Conservation (phyloP, 164 flowering plant species). For the Aristolochia fimbriata region DNA sequence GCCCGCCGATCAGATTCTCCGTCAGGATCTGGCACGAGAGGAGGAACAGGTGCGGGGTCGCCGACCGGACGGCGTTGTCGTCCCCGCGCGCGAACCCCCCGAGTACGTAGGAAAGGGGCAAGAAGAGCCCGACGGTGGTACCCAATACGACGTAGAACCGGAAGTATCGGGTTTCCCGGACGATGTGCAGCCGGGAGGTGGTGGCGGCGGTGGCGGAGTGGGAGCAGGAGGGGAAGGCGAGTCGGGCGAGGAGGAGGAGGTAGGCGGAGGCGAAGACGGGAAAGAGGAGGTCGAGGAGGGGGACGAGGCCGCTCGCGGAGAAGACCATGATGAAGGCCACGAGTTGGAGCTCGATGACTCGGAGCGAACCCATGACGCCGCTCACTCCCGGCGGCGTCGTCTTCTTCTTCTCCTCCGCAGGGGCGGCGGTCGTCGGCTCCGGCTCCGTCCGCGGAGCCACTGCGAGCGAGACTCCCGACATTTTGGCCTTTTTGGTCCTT, state of each 20-base stretch:
- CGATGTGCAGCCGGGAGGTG: slow-evolving; percentile 27
- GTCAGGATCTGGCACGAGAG: slow-evolving; percentile 85
- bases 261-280: slow-evolving; percentile 63
- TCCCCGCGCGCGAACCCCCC: slow-evolving; percentile 96
- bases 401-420: slow-evolving; percentile 7
- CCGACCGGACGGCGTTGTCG: slow-evolving; percentile 69
- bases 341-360: slow-evolving; percentile 82
- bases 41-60: slow-evolving; percentile 79
- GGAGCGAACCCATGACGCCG: slow-evolving; percentile 75
- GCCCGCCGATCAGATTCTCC: slow-evolving; percentile 69
- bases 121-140: slow-evolving; percentile 69
- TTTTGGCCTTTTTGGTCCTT: too few species aligned
- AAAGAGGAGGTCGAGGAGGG: slow-evolving; percentile 63
- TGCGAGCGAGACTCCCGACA: slow-evolving; percentile 66
- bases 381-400: slow-evolving; percentile 20
- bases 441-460: slow-evolving; percentile 39
- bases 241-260: slow-evolving; percentile 46
- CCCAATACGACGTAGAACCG: slow-evolving; percentile 59
- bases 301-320: slow-evolving; percentile 89
- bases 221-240: slow-evolving; percentile 57
- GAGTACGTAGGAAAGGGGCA: slow-evolving; percentile 84
- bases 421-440: slow-evolving; percentile 6
- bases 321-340: slow-evolving; percentile 96
- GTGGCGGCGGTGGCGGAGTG: slow-evolving; percentile 6
- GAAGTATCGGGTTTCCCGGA: slow-evolving; percentile 46